phyloP scores from a whole-genome alignment of 2,329 filamentous ascomycete species.

The Cytospora mali region DNA sequence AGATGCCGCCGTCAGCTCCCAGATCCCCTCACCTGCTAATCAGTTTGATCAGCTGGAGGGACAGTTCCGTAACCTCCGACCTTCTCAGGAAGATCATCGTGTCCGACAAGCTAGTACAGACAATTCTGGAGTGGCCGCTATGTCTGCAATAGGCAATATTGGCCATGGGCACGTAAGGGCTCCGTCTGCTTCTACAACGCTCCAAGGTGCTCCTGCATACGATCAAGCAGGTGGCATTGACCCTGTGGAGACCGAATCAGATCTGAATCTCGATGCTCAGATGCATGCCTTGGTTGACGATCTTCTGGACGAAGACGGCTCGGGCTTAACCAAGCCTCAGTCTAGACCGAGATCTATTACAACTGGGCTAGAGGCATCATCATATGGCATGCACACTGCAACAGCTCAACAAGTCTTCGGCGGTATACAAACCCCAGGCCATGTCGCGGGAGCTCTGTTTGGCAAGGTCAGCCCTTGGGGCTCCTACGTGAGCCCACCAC shows the following conservation, averaged over 20 bases:
- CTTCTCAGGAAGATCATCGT: background rate
- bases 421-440: slow-evolving; percentile 35
- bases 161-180: background rate
- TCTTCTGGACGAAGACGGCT: slow-evolving; percentile 40
- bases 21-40: background rate
- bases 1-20: background rate
- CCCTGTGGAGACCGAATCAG: slow-evolving; percentile 25
- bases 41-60: slow-evolving; percentile 12
- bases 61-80: slow-evolving; percentile 9
- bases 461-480: slow-evolving; percentile 17
- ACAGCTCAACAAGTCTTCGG: slow-evolving; percentile 56
- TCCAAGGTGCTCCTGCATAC: background rate
- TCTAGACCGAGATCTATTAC: slow-evolving; percentile 40
- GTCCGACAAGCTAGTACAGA: background rate
- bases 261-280: slow-evolving; percentile 23
- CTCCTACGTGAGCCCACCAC: slow-evolving; percentile 3
- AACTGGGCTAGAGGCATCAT: slow-evolving; percentile 42
- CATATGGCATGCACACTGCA: slow-evolving; percentile 58
- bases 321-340: slow-evolving; percentile 35
- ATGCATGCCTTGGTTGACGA: slow-evolving; percentile 46
- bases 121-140: background rate
- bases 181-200: background rate
- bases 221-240: slow-evolving; percentile 10
- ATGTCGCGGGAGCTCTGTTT: background rate
- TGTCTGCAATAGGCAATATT: background rate